Conservation (phyloP, 169 alveolate species). For the Plasmodium berghei region DNA sequence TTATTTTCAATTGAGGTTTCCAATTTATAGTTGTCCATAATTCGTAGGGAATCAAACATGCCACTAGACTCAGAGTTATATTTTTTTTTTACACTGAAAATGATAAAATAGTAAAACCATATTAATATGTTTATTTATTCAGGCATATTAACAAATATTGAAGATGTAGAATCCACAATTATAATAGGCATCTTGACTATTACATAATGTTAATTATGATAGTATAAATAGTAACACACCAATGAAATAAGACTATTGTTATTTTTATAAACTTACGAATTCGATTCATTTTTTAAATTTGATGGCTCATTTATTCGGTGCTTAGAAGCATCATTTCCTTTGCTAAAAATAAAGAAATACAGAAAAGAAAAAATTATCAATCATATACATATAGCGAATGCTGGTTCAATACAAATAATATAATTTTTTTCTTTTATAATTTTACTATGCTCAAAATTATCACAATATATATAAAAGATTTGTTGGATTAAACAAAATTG, state of each 20-base stretch:
- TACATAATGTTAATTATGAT: too few relatives aligned
- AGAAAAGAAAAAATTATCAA: not conserved
- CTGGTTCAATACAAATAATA: too few relatives aligned
- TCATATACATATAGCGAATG: too few relatives aligned
- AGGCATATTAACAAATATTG: too few relatives aligned
- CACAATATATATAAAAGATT: too few relatives aligned
- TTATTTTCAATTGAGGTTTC: conserved; percentile 8
- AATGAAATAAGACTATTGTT: too few relatives aligned
- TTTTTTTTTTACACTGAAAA: conserved; percentile 8
- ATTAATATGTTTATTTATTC: not conserved
- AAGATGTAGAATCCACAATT: too few relatives aligned
- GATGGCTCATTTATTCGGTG: not conserved
- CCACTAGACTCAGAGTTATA: conserved; percentile 8
- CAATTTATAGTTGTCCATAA: conserved; percentile 28
- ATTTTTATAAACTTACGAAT: conserved; percentile 16
- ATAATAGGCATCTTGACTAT: too few relatives aligned
- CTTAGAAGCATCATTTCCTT: not conserved
- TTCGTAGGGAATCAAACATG: conserved; percentile 54
- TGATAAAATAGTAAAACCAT: not conserved
- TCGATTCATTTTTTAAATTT: not conserved
- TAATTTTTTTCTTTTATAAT: too few relatives aligned
- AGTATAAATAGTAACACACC: too few relatives aligned
- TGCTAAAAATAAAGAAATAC: not conserved
- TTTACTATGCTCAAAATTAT: too few relatives aligned
- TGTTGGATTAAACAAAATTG: too few relatives aligned